Evolutionary conservation across 2,329 filamentous ascomycete genomes (phyloP), one percentile per base, ranked within the genome.

Genomic region (Delphinella strobiligena): DNA sequence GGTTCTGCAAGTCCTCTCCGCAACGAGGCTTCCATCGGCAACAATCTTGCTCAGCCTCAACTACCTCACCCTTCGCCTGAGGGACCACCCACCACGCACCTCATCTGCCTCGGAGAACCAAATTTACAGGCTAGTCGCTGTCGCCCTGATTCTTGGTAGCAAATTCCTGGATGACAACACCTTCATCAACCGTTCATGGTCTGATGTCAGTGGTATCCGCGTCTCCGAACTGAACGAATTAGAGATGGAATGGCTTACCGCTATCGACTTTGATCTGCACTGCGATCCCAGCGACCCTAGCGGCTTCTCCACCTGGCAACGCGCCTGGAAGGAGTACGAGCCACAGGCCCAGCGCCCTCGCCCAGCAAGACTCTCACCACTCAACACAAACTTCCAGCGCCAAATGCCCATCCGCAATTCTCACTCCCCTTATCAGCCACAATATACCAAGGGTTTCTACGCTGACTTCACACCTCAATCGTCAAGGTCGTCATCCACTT

Each of bases 161-260:
- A 95, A 95, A 66, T 95, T 94, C 54, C 69, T 94, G 49, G 88
- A 95, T 54, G 88, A 94, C 69, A 94, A 94, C 64, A 95, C 88
- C 4, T 95, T 95, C 63, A 88, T 94, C 70, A 95, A 94, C 65
- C 82, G 85, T 40, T 94, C 88, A 1, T 95, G 88, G 88, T 85
- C 88, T 4, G 88, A 95, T 56, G 88, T 95, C 38, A 94, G 86
- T 61, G 85, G 84, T 45, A 93, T 95, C 49, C 71, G 80, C 22
- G 86, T 94, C 15, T 64, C 73, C 2, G 86, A 94, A 55, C 71
- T 95, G 50, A 94, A 94, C 64, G 69, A 72, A 44, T 74, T 93
- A 59, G 88, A 95, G 67, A 76, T 81, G 52, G 82, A 93, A 51
- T 95, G 88, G 88, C 72, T 95, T 31, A 71, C 76, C 40, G 78